Evolutionary conservation across 1,284 basidiomycete genomes (phyloP), one percentile per base, ranked within the genome.

Genomic region (Papiliotrema fonsecae): DNA sequence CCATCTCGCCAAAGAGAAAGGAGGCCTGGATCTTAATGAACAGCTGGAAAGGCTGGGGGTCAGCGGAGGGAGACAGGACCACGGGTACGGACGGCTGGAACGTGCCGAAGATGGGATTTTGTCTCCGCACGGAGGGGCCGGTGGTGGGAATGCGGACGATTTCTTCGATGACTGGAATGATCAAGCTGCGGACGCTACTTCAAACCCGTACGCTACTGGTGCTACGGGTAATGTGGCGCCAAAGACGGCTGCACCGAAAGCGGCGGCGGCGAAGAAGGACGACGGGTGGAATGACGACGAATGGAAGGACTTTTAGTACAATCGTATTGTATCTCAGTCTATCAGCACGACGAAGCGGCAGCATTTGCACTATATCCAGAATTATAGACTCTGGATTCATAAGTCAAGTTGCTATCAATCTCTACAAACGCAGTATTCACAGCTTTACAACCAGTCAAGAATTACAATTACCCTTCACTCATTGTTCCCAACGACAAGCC

Each of bases 21-120:
- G 67, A 0, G 73, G 72, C 6, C 56, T 74, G 13, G 74, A 75
- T 45, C 51, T 75, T 27, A 69, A 71, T 47, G 69, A 69, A 40
- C 63, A 70, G 45, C 50, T 75, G 19, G 65, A 64, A 9, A 65
- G 64, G 35, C 52, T 75, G 16, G 67, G 67, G 9, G 16, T 71
- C 21, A n/a, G n/a, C n/a, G 56, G 54, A 1, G 49, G 45, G 14
- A 45, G 42, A 36, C 16, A 27, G 10, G 27, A 28, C 10, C 24
- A 22, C 42, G 55, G 59, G 16, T 67, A 69, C 47, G 64, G 56
- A 6, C 52, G 56, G 26, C 28, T 63, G 19, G 58, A 60, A 26
- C 44, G 58, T 30, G 61, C 57, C 9, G 65, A 65, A 47, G 60
- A 61, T 40, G 63, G 60, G 9, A 44, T 52, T 4, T 47, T 61